These are phyloP conservation scores for Pontederia crassipes DNA, from an alignment of 176 grass and related monocot genomes.

Conservation along the genomic window DNA sequence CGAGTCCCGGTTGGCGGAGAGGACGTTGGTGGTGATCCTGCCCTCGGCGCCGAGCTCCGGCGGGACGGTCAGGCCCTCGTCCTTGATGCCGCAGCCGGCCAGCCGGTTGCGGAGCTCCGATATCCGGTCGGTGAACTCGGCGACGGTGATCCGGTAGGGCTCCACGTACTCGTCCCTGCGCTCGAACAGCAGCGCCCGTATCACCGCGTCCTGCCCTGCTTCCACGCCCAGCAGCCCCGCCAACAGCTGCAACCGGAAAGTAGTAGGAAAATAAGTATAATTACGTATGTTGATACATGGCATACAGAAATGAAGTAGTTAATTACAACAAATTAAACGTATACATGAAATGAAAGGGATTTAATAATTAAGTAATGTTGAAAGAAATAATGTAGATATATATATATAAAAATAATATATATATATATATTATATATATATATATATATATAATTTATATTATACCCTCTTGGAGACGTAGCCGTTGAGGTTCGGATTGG, in stretches of 20 bases:
- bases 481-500: slow-evolving; percentile 65
- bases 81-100: slow-evolving; percentile 52
- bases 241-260: slow-evolving; percentile 33
- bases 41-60: slow-evolving; percentile 42
- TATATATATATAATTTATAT: too few relatives aligned
- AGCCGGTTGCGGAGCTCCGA: slow-evolving; percentile 60
- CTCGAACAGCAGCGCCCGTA: slow-evolving; percentile 63
- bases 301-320: too few relatives aligned
- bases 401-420: too few relatives aligned
- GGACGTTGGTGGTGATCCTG: slow-evolving; percentile 44
- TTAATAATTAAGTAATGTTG: too few relatives aligned
- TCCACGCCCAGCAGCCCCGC: slow-evolving; percentile 74
- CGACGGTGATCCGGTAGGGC: slow-evolving; percentile 47
- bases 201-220: slow-evolving; percentile 84
- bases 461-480: slow-evolving; percentile 54
- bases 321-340: too few relatives aligned
- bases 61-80: slow-evolving; percentile 56
- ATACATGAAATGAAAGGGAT: not conserved
- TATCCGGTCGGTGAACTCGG: slow-evolving; percentile 56
- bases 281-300: not conserved
- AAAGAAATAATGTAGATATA: too few relatives aligned
- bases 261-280: not conserved
- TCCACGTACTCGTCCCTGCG: slow-evolving; percentile 26
- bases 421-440: too few relatives aligned
- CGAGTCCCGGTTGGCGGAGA: slow-evolving; percentile 68